Base-by-base conservation (phyloP, 306 rosid species). In the Cucurbita moschata region DNA sequence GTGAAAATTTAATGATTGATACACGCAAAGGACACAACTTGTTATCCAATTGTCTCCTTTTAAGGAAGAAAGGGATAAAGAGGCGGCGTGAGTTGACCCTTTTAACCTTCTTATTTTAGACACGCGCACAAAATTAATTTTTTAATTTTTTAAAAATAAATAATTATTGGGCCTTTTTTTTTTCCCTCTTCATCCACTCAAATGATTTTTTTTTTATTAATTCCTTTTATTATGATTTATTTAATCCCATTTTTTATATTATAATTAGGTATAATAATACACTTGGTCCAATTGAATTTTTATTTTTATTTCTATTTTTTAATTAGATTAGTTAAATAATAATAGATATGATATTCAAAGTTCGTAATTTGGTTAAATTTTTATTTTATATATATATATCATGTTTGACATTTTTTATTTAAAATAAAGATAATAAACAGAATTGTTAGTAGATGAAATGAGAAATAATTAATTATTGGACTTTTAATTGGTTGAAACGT, bases 91-190 rank as follows among this genome's bases (percentile, higher is more conserved):
- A 43, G 18, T 18, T 59, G 5, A 58, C 54, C 18, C 18, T 66
- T 66, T 66, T 66, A 4, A 43, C 52, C 54, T 66, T 66, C 72
- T 67, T 67, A 67, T 44, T 44, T 67, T 67, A 26, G 42, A 67
- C 18, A 67, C 1, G 35, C 35, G 35, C 35, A 30, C 35, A 30
- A 30, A 2, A 30, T 30, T 30, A 0, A 30, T 30, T 30, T 2
- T 30, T 30, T 2, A 2, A 30, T 2, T 30, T 30, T 30, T 30
- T 30, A 2, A 30, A 30, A 0, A 26, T 26, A 26, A 26, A 26
- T 26, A 30, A 30, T 2, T 2, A 30, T 30, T 59, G 23, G 35
- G 38, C 42, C 30, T 59, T 51, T 14, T 14, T 15, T 51, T 15
- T 51, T 0, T 10, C 10, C 26, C 14, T 57, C 23, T 63, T 4